phyloP scores from a whole-genome alignment of 2,329 filamentous ascomycete genomes.

The Colletotrichum orbiculare region DNA sequence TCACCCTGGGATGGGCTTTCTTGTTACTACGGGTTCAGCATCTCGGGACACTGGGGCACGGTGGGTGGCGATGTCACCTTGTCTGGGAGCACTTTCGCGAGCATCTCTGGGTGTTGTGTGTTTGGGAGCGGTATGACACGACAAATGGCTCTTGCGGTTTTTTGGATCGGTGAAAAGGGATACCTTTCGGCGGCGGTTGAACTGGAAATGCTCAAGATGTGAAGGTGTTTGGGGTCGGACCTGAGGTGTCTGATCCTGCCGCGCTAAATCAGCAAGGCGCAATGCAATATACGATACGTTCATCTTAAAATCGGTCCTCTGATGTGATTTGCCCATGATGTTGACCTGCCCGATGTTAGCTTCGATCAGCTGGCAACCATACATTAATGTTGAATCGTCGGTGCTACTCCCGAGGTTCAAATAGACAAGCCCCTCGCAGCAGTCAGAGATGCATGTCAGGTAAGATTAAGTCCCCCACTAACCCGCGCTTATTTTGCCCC shows the following conservation, averaged over 20 bases:
- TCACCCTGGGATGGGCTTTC: slow-evolving; percentile 9
- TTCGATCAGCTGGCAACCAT: background rate
- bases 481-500: slow-evolving; percentile 19
- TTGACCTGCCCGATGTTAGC: background rate
- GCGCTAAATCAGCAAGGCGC: slow-evolving; percentile 44
- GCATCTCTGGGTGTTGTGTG: slow-evolving; percentile 31
- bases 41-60: slow-evolving; percentile 21
- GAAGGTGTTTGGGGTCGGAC: slow-evolving; percentile 33
- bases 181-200: slow-evolving; percentile 34
- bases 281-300: slow-evolving; percentile 49
- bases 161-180: slow-evolving; percentile 25
- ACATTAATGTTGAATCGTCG: background rate
- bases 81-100: slow-evolving; percentile 36
- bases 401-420: no score
- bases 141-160: slow-evolving; percentile 35
- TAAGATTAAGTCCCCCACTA: slow-evolving; percentile 6
- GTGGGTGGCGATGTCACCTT: slow-evolving; percentile 26
- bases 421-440: no score
- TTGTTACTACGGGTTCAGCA: slow-evolving; percentile 18
- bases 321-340: background rate
- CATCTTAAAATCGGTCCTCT: slow-evolving; percentile 26
- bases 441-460: no score
- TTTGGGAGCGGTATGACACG: slow-evolving; percentile 37
- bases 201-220: slow-evolving; percentile 38
- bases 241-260: slow-evolving; percentile 13